Percentiles rank a stretch among this genome's conserved stretches.
These are phyloP conservation scores for Lecanicillium sp. DNA, from an alignment of 2,329 filamentous ascomycete genomes.

Conservation along the genomic window DNA sequence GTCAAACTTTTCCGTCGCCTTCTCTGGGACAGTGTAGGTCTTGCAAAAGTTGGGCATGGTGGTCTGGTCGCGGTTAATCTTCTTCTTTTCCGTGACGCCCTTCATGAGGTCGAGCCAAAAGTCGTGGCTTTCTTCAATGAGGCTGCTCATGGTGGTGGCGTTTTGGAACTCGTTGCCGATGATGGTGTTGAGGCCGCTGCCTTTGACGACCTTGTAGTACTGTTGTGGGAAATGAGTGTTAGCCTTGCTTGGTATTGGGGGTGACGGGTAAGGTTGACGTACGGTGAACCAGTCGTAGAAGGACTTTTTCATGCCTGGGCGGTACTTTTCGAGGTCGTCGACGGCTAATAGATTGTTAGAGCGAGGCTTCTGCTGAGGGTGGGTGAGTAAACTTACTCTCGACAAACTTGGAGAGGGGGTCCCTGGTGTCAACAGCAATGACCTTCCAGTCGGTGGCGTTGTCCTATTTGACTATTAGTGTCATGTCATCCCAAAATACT, in stretches of 20 bases:
- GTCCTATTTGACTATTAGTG: slow-evolving; percentile 13
- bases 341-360: slow-evolving; percentile 18
- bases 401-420: slow-evolving; percentile 26
- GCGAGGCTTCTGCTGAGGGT: background rate
- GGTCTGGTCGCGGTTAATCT: slow-evolving; percentile 34
- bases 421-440: slow-evolving; percentile 28
- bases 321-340: slow-evolving; percentile 29
- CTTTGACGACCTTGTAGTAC: slow-evolving; percentile 32
- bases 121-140: slow-evolving; percentile 27
- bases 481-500: background rate
- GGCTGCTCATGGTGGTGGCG: slow-evolving; percentile 20
- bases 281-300: slow-evolving; percentile 32
- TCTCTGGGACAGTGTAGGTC: slow-evolving; percentile 23
- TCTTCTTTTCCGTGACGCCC: slow-evolving; percentile 24
- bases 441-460: slow-evolving; percentile 33
- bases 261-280: slow-evolving; percentile 3
- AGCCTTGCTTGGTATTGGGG: too few species aligned
- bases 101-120: slow-evolving; percentile 31
- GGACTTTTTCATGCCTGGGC: slow-evolving; percentile 24
- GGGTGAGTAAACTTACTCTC: slow-evolving; percentile 18
- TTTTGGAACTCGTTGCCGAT: slow-evolving; percentile 27
- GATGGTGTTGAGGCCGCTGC: slow-evolving; percentile 26
- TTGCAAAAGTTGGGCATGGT: slow-evolving; percentile 19
- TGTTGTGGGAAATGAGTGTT: slow-evolving; percentile 9
- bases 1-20: slow-evolving; percentile 21